Evolutionary conservation across 306 rosid species (phyloP).

Genomic region (Trifolium pratense): DNA sequence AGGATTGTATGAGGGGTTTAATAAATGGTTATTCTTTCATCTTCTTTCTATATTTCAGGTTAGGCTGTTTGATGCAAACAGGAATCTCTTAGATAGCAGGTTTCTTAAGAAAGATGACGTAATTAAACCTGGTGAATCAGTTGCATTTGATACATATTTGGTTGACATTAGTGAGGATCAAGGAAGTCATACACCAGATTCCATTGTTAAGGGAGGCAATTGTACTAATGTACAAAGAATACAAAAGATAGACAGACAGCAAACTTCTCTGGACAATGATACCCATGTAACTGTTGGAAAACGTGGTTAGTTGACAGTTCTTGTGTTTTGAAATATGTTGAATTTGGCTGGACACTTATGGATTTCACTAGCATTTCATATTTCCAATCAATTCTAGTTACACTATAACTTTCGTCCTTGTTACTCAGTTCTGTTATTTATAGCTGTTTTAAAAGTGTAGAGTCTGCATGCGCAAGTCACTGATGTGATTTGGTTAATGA

Average conservation of each 20-base stretch:
- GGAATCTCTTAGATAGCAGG: constrained; percentile 67
- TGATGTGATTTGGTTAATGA: constrained; percentile 16
- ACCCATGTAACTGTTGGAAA: constrained; percentile 37
- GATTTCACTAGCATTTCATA: constrained; percentile 30
- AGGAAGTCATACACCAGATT: constrained; percentile 52
- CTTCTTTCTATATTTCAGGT: constrained; percentile 56
- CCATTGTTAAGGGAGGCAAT: constrained; percentile 44
- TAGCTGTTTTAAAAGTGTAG: constrained; percentile 13
- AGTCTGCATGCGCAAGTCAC: constrained; percentile 10
- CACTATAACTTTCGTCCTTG: constrained; percentile 4
- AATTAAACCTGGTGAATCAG: constrained; percentile 62
- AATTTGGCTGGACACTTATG: constrained; percentile 12
- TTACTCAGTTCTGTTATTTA: constrained; percentile 22
- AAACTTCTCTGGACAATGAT: constrained; percentile 43
- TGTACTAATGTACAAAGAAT: constrained; percentile 38
- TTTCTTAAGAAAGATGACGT: constrained; percentile 70
- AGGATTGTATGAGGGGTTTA: constrained; percentile 19
- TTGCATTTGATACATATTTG: constrained; percentile 68
- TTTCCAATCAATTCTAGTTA: constrained; percentile 27
- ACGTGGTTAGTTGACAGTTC: constrained; percentile 50
- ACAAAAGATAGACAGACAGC: constrained; percentile 45
- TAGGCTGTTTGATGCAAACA: constrained; percentile 65
- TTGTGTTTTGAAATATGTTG: constrained; percentile 8
- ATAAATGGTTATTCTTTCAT: constrained; percentile 23
- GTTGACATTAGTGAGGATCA: constrained; percentile 71